Evolutionary conservation across 1,139 yeast genomes (phyloP), one percentile per base, ranked within the genome.

Genomic region (Zygosaccharomyces sapae): DNA sequence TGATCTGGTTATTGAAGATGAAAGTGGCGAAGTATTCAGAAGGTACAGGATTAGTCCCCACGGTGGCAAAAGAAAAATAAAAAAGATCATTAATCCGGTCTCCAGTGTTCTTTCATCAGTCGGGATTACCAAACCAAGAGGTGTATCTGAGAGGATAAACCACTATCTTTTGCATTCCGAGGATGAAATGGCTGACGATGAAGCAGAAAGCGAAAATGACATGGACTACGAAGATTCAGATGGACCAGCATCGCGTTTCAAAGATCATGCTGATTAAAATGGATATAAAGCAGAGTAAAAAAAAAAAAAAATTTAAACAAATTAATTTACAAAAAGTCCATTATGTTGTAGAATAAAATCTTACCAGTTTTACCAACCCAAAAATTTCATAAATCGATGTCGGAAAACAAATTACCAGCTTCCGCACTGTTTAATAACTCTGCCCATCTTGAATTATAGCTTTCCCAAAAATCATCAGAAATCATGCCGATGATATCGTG

Each of bases 21-120:
- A 79, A 42, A 95, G 89, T 31, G 98, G 98, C 55, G 97, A 92
- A 57, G 80, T 92, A 49, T 73, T 92, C 40, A 79, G 96, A 61
- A 75, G 96, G 49, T 92, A 89, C 68, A 78, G 72, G 56, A 82
- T 88, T 46, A 84, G 82, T 56, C 75, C 77, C 16, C 86, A 80
- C 52, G 59, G 57, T 1, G 54, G 51, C 16, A 24, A 36, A 18
- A 44, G 30, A 22, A 22, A 22, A 6, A 22, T 6, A 5, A 40
- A 46, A 9, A 43, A 46, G 44, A 54, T 51, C 30, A 39, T 43
- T 19, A 50, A 51, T 5, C 55, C 55, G 7, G 50, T 59, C 3
- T 37, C 57, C 20, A 56, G 67, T 54, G 82, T 82, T 1, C 68
- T 79, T 38, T 69, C 76, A 1, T 69, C 71, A 33, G 81, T 80